A percentile compares a stretch with the other conserved stretches of the same genome.
phyloP scores from a whole-genome alignment of 225 moss, liverwort and hornwort genomes.

The Physcomitrellopsis africana region DNA sequence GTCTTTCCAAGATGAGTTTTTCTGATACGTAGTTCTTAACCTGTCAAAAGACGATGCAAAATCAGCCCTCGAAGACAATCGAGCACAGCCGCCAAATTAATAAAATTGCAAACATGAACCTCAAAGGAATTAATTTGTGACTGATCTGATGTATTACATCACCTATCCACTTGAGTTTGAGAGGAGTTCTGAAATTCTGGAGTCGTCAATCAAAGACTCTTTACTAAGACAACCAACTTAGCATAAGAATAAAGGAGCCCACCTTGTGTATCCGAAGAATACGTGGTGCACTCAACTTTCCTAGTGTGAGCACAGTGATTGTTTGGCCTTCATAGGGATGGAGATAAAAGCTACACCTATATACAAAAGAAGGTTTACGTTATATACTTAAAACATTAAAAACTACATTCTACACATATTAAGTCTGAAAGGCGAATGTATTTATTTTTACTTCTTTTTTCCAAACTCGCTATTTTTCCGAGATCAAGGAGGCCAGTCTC shows the following conservation, averaged over 20 bases:
- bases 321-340: constrained; percentile 80
- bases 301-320: constrained; percentile 73
- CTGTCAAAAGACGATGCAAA: constrained; percentile 39
- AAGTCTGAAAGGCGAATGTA: too few relatives aligned
- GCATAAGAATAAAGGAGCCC: constrained; percentile 17
- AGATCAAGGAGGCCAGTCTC: too few relatives aligned
- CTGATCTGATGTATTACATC: not conserved
- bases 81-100: not conserved
- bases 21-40: constrained; percentile 90
- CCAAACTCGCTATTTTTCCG: too few relatives aligned
- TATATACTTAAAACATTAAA: constrained; percentile 5
- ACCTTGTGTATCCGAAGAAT: constrained; percentile 95
- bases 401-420: not conserved
- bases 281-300: constrained; percentile 84
- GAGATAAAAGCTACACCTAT: constrained; percentile 86
- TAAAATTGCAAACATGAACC: not conserved
- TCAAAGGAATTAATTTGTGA: not conserved
- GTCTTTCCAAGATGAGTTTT: constrained; percentile 73
- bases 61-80: constrained; percentile 8
- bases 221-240: constrained; percentile 3
- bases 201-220: not conserved
- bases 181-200: not conserved
- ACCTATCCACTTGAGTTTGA: not conserved
- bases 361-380: constrained; percentile 1
- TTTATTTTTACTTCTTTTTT: too few relatives aligned